phyloP scores from a whole-genome alignment of 2,329 filamentous ascomycete species.

The Aotearoamyces nothofagi region DNA sequence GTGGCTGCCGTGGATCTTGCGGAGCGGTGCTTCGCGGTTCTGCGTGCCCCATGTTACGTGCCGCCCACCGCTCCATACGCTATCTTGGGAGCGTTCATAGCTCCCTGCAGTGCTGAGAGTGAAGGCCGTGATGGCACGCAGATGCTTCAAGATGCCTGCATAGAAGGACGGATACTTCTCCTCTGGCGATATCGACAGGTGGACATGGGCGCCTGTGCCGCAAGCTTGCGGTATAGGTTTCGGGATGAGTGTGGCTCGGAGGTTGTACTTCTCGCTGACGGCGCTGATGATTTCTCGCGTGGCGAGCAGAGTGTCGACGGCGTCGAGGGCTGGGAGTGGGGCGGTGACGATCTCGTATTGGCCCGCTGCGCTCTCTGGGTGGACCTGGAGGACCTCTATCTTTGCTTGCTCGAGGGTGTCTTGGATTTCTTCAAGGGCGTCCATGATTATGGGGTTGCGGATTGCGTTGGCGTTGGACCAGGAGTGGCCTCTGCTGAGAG shows the following conservation, averaged over 20 bases:
- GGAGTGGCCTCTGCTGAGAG: slow-evolving; percentile 48
- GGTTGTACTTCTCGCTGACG: slow-evolving; percentile 43
- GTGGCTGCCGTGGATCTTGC: slow-evolving; percentile 48
- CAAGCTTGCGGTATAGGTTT: slow-evolving; percentile 43
- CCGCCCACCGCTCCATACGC: slow-evolving; percentile 64
- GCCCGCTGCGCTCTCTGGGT: slow-evolving; percentile 56
- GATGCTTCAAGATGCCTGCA: slow-evolving; percentile 51
- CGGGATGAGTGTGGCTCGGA: slow-evolving; percentile 59
- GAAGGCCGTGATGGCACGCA: slow-evolving; percentile 53
- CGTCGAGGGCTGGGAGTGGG: slow-evolving; percentile 43
- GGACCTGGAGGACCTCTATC: slow-evolving; percentile 57
- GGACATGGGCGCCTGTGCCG: slow-evolving; percentile 54
- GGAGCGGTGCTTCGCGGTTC: slow-evolving; percentile 62
- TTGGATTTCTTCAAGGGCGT: slow-evolving; percentile 51
- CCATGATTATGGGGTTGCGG: slow-evolving; percentile 37
- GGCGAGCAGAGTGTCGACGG: slow-evolving; percentile 58
- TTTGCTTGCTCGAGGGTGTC: slow-evolving; percentile 41
- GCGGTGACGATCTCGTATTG: slow-evolving; percentile 69
- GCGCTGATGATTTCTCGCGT: slow-evolving; percentile 53
- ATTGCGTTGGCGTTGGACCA: slow-evolving; percentile 55
- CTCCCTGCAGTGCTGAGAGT: slow-evolving; percentile 49
- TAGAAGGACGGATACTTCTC: slow-evolving; percentile 51
- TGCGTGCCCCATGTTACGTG: slow-evolving; percentile 73
- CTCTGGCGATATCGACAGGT: slow-evolving; percentile 45
- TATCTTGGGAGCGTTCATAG: slow-evolving; percentile 53